These are phyloP conservation scores for Monsonia emarginata DNA, from an alignment of 441 rosid species.

Conservation along the genomic window DNA sequence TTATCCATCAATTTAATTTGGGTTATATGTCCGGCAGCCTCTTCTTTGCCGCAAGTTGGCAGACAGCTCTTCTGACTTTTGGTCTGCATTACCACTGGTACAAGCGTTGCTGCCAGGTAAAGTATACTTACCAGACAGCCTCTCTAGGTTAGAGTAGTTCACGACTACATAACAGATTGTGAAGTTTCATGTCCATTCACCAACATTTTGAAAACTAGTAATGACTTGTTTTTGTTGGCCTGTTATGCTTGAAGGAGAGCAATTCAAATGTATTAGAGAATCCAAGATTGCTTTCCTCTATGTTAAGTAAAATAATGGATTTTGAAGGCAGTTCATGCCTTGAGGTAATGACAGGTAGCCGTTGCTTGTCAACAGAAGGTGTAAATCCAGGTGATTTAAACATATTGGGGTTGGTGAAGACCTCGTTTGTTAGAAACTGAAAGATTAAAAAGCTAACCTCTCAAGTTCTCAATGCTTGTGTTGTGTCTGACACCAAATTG, in stretches of 20 bases:
- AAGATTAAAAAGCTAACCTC: background rate
- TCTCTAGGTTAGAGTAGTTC: constrained; percentile 12
- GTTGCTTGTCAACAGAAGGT: background rate
- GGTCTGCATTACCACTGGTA: constrained; percentile 71
- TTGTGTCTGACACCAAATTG: too few species aligned
- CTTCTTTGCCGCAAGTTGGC: constrained; percentile 57
- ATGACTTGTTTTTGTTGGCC: background rate
- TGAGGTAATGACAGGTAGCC: background rate
- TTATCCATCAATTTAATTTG: constrained; percentile 19
- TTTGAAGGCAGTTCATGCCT: background rate
- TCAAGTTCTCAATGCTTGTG: background rate
- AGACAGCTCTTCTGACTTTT: constrained; percentile 46
- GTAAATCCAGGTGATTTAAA: too few species aligned
- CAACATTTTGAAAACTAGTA: background rate
- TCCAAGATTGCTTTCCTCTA: background rate
- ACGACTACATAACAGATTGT: constrained; percentile 8
- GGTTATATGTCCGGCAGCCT: constrained; percentile 39
- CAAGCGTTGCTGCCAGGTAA: constrained; percentile 80
- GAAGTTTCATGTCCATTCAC: constrained; percentile 6
- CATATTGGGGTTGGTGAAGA: too few species aligned
- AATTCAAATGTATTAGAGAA: background rate
- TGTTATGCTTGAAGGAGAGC: background rate
- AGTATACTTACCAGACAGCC: constrained; percentile 13
- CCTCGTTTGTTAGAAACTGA: background rate
- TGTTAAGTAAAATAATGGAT: background rate